Evolutionary conservation across 352 stramenopile species (phyloP).

Genomic region (Pythium brassicae): DNA sequence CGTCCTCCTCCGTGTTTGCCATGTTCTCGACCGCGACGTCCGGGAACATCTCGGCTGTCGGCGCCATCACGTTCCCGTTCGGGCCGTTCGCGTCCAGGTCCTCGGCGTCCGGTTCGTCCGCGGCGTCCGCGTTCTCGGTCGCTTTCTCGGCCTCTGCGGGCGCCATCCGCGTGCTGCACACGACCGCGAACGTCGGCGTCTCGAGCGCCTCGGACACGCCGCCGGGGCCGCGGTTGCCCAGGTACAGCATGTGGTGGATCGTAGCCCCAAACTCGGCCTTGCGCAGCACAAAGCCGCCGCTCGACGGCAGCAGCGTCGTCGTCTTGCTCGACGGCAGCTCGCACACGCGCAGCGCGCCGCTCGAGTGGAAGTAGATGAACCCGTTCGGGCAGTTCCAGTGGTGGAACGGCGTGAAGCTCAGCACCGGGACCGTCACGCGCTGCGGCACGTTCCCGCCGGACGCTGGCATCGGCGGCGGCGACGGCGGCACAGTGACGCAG

Average conservation of each 20-base stretch:
- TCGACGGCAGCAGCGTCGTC: constrained; percentile 61
- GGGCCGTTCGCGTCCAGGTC: constrained; percentile 38
- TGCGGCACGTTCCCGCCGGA: constrained; percentile 21
- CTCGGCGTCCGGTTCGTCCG: constrained; percentile 39
- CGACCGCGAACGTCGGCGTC: constrained; percentile 72
- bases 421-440: constrained; percentile 64
- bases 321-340: constrained; percentile 76
- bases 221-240: constrained; percentile 68
- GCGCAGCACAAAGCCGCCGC: constrained; percentile 72
- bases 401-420: constrained; percentile 85
- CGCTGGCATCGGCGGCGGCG: constrained; percentile 11
- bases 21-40: constrained; percentile 62
- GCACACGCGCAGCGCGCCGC: constrained; percentile 71
- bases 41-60: constrained; percentile 75
- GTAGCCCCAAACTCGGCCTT: constrained; percentile 74
- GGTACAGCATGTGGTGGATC: constrained; percentile 78
- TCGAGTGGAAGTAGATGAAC: constrained; percentile 87
- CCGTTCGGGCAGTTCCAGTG: constrained; percentile 87
- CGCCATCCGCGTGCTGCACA: constrained; percentile 58
- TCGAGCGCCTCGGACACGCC: constrained; percentile 76
- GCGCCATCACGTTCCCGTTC: constrained; percentile 71
- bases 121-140: constrained; percentile 53
- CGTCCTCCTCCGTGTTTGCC: constrained; percentile 69
- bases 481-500: constrained; percentile 41
- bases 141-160: constrained; percentile 52